These are phyloP conservation scores for Yarrowia hollandica DNA, from an alignment of 805 yeast genomes.

Conservation along the genomic window DNA sequence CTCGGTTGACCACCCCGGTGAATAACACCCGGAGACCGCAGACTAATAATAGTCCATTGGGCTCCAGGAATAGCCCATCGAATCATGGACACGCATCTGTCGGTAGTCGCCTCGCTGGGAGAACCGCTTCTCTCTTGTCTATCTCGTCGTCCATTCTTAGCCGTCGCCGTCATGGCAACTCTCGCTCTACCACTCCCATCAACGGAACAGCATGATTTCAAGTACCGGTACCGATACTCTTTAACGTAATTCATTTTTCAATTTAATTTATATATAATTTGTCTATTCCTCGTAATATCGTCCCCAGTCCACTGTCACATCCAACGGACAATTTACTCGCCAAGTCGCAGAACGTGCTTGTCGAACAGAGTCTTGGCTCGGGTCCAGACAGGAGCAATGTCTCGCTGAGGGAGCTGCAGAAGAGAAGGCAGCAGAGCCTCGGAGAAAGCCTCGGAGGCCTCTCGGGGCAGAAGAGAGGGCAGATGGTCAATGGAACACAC, in stretches of 20 bases:
- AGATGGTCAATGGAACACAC: slow-evolving; percentile 95
- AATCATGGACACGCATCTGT: no score
- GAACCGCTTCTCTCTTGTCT: no score
- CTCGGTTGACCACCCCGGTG: no score
- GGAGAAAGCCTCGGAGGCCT: slow-evolving; percentile 89
- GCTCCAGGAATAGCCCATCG: no score
- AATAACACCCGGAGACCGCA: no score
- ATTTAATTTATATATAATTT: not conserved
- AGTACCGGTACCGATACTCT: not conserved
- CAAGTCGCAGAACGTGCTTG: slow-evolving; percentile 76
- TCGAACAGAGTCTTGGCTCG: slow-evolving; percentile 82
- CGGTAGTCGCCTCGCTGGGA: no score
- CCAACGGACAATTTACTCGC: not conserved
- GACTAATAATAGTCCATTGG: no score
- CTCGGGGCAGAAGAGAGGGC: slow-evolving; percentile 95
- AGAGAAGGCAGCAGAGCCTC: slow-evolving; percentile 86
- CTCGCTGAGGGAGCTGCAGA: slow-evolving; percentile 78
- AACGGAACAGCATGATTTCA: not conserved
- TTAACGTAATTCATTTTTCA: not conserved
- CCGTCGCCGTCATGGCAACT: no score
- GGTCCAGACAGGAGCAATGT: slow-evolving; percentile 85
- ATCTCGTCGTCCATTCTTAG: no score
- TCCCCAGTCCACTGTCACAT: no score
- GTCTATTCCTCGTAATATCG: no score
- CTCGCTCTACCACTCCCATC: not conserved